A percentile compares a stretch with the other conserved stretches of the same genome.
phyloP scores from a whole-genome alignment of 208 protist species.

The Leishmania mexicana region DNA sequence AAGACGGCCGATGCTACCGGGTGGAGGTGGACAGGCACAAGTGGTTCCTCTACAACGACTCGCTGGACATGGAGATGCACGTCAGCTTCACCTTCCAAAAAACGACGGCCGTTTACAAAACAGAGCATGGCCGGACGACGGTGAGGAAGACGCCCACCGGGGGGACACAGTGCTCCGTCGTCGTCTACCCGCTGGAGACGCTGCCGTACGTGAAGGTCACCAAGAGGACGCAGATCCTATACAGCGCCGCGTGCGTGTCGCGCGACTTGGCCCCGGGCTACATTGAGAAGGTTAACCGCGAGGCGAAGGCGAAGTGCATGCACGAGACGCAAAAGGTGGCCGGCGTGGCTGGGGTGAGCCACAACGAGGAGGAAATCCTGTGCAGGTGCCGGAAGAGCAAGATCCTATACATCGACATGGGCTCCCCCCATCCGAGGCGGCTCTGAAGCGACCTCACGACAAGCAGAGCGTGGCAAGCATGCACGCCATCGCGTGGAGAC shows the following conservation, averaged over 20 bases:
- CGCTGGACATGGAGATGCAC: conserved; percentile 59
- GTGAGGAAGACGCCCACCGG: conserved; percentile 15
- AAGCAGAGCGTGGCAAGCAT: conserved; percentile 30
- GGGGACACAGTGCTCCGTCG: conserved; percentile 24
- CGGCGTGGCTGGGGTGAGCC: conserved; percentile 16
- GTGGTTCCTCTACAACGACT: conserved; percentile 80
- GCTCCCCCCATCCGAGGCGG: conserved; percentile 37
- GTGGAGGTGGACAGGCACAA: conserved; percentile 38
- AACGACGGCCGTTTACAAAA: conserved; percentile 16
- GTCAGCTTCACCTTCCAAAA: conserved; percentile 53
- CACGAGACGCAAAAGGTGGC: conserved; percentile 23
- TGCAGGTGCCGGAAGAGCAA: conserved; percentile 47
- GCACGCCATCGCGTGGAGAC: conserved; percentile 48
- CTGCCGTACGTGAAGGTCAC: conserved; percentile 31
- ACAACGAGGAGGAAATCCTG: conserved; percentile 39
- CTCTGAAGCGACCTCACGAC: conserved; percentile 36
- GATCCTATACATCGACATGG: conserved; percentile 53
- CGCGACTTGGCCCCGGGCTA: conserved; percentile 24
- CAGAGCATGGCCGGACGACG: conserved; percentile 30
- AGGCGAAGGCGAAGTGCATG: conserved; percentile 25
- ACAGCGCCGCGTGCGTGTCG: conserved; percentile 16
- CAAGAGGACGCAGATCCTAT: conserved; percentile 35
- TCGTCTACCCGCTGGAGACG: conserved; percentile 67
- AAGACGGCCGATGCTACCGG: conserved; percentile 55
- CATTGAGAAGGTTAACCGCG: conserved; percentile 33